A percentile compares a stretch with the other conserved stretches of the same genome.
Conservation (phyloP, 345 rosid genomes). For the Hibiscus tridactylites region DNA sequence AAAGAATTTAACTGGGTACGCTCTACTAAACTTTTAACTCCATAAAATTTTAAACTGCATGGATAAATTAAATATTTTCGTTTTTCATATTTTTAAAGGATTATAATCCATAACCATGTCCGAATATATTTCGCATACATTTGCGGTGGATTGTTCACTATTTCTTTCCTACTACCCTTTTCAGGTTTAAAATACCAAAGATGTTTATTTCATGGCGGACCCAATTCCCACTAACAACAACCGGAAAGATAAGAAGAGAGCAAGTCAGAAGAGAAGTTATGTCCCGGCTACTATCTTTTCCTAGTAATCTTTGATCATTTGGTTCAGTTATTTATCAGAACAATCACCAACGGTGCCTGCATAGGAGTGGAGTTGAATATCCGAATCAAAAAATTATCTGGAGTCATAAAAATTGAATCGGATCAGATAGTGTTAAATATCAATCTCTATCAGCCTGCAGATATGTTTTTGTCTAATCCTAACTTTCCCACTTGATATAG, state of each 20-base stretch:
- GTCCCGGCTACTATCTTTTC: conserved; percentile 29
- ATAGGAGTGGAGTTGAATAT: too few relatives aligned
- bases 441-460: too few relatives aligned
- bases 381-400: too few relatives aligned
- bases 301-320: conserved; percentile 43
- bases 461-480: too few relatives aligned
- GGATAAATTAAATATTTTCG: too few relatives aligned
- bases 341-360: too few relatives aligned
- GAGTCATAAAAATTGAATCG: too few relatives aligned
- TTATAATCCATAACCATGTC: not conserved
- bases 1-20: conserved; percentile 1
- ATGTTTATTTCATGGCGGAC: conserved; percentile 14
- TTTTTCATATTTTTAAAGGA: not conserved
- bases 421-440: too few relatives aligned
- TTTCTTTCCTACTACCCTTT: conserved; percentile 4
- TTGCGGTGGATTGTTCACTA: not conserved
- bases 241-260: conserved; percentile 69
- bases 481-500: too few relatives aligned
- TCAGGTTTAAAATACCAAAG: conserved; percentile 82
- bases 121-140: not conserved
- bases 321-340: too few relatives aligned
- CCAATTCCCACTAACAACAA: not conserved
- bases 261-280: conserved; percentile 26
- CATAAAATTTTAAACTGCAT: not conserved
- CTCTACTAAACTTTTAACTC: not conserved